phyloP scores from a whole-genome alignment of 257 asterid genomes.

The Nicotiana tomentosiformis region DNA sequence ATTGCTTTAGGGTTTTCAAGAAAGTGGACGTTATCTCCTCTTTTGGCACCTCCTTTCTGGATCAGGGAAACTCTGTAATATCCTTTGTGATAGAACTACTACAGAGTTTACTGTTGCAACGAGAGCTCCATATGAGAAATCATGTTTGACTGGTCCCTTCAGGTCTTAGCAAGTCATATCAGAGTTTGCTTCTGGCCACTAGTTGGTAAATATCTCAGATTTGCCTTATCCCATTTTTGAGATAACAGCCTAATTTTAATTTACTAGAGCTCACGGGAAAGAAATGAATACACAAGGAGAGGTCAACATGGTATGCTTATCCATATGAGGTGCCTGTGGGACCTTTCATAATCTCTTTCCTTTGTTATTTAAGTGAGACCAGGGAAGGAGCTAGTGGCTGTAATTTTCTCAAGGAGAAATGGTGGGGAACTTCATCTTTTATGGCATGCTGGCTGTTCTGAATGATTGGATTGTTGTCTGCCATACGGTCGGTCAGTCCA shows the following conservation, averaged over 20 bases:
- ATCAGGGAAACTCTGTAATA: background rate
- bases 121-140: background rate
- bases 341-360: background rate
- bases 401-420: background rate
- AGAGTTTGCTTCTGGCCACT: background rate
- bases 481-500: background rate
- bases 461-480: constrained; percentile 6
- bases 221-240: too few relatives aligned
- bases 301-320: constrained; percentile 1
- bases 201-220: background rate
- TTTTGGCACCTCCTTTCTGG: background rate
- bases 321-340: constrained; percentile 5
- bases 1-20: background rate
- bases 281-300: background rate
- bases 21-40: background rate
- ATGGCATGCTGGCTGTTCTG: constrained; percentile 1
- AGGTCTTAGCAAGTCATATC: background rate
- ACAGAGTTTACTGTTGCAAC: background rate
- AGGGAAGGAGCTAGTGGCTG: constrained; percentile 10
- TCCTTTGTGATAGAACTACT: background rate
- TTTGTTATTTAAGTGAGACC: background rate
- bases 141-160: background rate
- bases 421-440: constrained; percentile 9
- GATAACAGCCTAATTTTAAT: background rate
- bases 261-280: background rate